These are phyloP conservation scores for Vigna hirtella DNA, from an alignment of 306 rosid species.

Conservation along the genomic window DNA sequence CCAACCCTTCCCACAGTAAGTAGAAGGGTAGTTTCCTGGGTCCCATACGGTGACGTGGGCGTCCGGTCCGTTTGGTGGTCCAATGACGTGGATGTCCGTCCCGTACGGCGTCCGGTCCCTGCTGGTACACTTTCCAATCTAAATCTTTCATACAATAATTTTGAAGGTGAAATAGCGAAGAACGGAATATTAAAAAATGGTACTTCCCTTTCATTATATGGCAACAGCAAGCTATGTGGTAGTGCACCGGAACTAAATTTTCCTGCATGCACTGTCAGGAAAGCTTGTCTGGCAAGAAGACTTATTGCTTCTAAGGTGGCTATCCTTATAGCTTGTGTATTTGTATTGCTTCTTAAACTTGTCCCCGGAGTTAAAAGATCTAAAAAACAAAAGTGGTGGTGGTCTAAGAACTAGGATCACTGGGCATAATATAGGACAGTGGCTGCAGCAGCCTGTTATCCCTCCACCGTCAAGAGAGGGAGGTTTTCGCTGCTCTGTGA, in stretches of 20 bases:
- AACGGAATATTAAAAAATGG: constrained; percentile 47
- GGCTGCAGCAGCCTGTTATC: neutral
- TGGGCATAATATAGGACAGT: too few relatives aligned
- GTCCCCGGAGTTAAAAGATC: too few relatives aligned
- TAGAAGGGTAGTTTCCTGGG: too few relatives aligned
- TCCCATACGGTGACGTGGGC: too few relatives aligned
- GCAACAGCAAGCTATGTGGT: constrained; percentile 50
- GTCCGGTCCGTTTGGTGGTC: too few relatives aligned
- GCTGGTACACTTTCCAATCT: neutral
- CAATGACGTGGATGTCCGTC: too few relatives aligned
- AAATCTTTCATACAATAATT: constrained; percentile 50
- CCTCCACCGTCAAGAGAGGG: too few relatives aligned
- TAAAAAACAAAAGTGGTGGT: neutral
- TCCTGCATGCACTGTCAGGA: neutral
- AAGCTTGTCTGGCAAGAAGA: too few relatives aligned
- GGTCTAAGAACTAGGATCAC: neutral
- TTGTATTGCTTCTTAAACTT: too few relatives aligned
- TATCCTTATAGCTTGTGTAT: constrained; percentile 5
- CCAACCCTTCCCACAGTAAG: too few relatives aligned
- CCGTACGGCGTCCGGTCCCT: too few relatives aligned
- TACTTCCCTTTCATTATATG: constrained; percentile 41
- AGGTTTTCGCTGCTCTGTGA: neutral
- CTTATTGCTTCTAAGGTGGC: too few relatives aligned
- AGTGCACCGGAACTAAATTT: constrained; percentile 45
- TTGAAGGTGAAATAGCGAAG: constrained; percentile 50